Evolutionary conservation across 352 stramenopile species (phyloP), one percentile per base, ranked within the genome.

Genomic region (Phytophthora multivora): DNA sequence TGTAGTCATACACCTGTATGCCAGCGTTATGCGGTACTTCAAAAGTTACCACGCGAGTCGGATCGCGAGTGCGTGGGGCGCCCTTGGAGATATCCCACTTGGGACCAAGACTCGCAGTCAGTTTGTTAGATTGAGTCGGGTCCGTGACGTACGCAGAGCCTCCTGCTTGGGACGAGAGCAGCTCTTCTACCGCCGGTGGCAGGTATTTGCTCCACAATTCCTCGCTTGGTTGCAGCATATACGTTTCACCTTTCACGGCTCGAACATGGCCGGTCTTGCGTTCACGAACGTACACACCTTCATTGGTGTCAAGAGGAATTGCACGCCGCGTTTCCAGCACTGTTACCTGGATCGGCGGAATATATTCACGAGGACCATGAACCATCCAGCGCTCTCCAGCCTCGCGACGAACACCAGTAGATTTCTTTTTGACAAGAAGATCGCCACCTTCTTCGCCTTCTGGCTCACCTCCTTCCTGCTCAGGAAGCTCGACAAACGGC

Each of bases 1-100:
- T 90, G 71, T 91, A 93, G 70, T 93, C 83, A 59, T 93, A 93
- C 8, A 93, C 80, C 62, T 93, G 85, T 3, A 93, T 86, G 18
- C 82, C 85, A 12, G 82, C 80, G 18, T 93, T 93, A 71, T 93
- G 85, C 2, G 85, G 83, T 18, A 93, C 85, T 63, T 92, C 80
- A 36, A 93, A 93, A 4, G 77, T 90, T 7, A 93, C 85, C 13
- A 93, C 73, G 4, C 80, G 73, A 23, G 83, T 92, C 0, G 71
- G 66, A 36, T 93, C 85, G 6, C 85, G 83, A 6, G n/a, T 59
- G 0, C 51, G 51, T 21, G 47, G 26, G n/a, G 35, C 45, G 2
- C 30, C 23, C 18, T 51, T 62, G 16, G 47, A 42, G 15, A 25
- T 41, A 28, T 55, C 33, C 58, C 59, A 68, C n/a, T 51, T 40